Percentiles rank a stretch among this genome's conserved stretches.
Evolutionary conservation across 805 yeast genomes (phyloP).

Genomic region (Starmerella khaoyaiensis): DNA sequence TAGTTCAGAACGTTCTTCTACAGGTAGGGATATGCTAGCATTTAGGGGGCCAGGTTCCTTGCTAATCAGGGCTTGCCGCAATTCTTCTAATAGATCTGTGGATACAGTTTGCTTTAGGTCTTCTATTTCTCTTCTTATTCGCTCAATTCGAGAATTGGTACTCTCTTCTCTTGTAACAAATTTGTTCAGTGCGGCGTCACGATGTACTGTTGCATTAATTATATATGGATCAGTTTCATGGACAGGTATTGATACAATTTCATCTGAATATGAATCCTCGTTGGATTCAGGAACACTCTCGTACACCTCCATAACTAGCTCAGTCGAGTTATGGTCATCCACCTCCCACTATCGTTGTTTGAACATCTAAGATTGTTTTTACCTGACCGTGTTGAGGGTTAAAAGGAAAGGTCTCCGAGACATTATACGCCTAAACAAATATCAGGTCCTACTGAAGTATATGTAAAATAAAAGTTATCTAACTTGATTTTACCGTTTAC

Average conservation of each 20-base stretch:
- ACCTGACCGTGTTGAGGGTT: no score
- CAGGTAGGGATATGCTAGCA: neutral
- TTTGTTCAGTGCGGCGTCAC: constrained; percentile 3
- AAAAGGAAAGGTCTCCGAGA: no score
- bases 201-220: neutral
- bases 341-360: no score
- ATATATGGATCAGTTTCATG: constrained; percentile 3
- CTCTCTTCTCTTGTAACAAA: constrained; percentile 5
- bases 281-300: constrained; percentile 5
- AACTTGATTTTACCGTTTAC: no score
- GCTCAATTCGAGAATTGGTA: neutral
- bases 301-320: constrained; percentile 7
- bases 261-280: constrained; percentile 1
- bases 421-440: no score
- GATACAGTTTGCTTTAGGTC: constrained; percentile 2
- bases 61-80: constrained; percentile 1
- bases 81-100: constrained; percentile 4
- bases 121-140: constrained; percentile 13
- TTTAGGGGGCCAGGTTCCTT: neutral
- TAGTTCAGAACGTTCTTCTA: neutral
- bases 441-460: no score
- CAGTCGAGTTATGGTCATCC: no score
- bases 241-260: neutral
- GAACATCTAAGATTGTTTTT: no score
- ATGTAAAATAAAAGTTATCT: no score